Percentiles rank a stretch among this genome's conserved stretches.
phyloP scores from a whole-genome alignment of 441 rosid species.

The Euphorbia celastroides region DNA sequence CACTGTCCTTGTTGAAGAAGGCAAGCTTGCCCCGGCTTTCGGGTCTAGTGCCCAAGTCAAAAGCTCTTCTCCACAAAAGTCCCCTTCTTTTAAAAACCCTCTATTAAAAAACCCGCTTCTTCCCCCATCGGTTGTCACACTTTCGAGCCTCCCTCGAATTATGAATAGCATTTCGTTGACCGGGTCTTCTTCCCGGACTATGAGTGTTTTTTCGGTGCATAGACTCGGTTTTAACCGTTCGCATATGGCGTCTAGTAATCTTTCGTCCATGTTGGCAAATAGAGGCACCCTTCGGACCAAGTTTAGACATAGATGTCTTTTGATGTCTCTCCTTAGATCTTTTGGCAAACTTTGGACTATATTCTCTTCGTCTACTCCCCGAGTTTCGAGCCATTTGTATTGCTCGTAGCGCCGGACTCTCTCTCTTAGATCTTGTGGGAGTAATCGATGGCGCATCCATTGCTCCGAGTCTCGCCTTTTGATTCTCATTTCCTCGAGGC shows the following conservation, averaged over 20 bases:
- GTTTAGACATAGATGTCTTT: constrained; percentile 86
- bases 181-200: constrained; percentile 94
- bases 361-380: constrained; percentile 71
- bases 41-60: constrained; percentile 78
- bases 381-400: constrained; percentile 72
- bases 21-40: constrained; percentile 51
- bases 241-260: constrained; percentile 40
- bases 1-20: constrained; percentile 64
- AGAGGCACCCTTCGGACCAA: constrained; percentile 91
- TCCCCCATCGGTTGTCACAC: constrained; percentile 94
- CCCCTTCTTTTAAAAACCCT: constrained; percentile 74
- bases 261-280: no score
- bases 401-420: constrained; percentile 64
- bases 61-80: constrained; percentile 77
- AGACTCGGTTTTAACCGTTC: constrained; percentile 87
- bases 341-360: constrained; percentile 79
- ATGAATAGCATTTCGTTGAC: constrained; percentile 91
- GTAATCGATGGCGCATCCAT: constrained; percentile 96
- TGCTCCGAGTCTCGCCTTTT: constrained; percentile 95
- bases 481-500: constrained; percentile 94
- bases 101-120: constrained; percentile 90
- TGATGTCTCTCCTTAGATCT: constrained; percentile 88
- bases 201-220: constrained; percentile 67
- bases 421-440: constrained; percentile 64
- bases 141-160: constrained; percentile 80